Evolutionary conservation across 371 early-diverging fungal genomes (phyloP).

Genomic region (Nematocida homosporus): DNA sequence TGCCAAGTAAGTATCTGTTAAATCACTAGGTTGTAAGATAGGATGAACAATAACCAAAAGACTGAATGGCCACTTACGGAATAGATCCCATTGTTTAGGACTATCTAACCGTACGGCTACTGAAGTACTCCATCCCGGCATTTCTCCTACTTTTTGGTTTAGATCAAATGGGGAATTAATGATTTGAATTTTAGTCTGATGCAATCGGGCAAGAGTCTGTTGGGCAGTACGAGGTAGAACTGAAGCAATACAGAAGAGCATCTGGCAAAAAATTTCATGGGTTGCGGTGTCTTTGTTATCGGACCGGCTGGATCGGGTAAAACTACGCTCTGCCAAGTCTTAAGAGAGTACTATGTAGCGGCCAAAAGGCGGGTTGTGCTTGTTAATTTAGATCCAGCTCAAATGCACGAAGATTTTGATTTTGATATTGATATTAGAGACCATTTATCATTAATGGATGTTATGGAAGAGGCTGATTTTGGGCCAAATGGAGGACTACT

Average conservation of each 20-base stretch:
- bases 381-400: constrained; percentile 55
- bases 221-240: background rate
- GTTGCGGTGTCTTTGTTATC: constrained; percentile 53
- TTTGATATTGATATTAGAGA: constrained; percentile 48
- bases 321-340: constrained; percentile 38
- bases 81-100: constrained; percentile 16
- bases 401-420: constrained; percentile 22
- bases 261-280: constrained; percentile 52
- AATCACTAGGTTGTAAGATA: background rate
- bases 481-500: constrained; percentile 53
- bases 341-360: constrained; percentile 24
- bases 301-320: constrained; percentile 56
- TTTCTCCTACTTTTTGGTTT: too few species aligned
- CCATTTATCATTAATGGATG: constrained; percentile 42
- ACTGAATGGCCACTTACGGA: constrained; percentile 11
- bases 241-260: constrained; percentile 50
- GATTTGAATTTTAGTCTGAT: background rate
- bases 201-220: background rate
- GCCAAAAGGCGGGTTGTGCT: constrained; percentile 27
- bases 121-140: constrained; percentile 2
- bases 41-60: constrained; percentile 23
- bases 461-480: constrained; percentile 59
- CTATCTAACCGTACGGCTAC: background rate
- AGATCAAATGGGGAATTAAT: too few species aligned
- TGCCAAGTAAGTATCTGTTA: background rate